phyloP scores from a whole-genome alignment of 164 flowering plant genomes.

The Amborella trichopoda region DNA sequence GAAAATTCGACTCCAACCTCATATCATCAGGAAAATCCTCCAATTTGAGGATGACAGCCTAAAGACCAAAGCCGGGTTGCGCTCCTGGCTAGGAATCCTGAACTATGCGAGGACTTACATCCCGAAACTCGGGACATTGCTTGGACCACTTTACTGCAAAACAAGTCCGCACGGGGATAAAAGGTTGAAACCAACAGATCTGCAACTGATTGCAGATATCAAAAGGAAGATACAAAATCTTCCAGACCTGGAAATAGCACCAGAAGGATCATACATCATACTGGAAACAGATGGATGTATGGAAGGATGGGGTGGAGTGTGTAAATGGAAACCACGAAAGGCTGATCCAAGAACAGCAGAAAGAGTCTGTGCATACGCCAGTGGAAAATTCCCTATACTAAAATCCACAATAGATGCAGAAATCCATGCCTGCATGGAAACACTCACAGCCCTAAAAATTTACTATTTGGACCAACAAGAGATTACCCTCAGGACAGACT shows the following conservation, averaged over 20 bases:
- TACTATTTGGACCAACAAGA: background rate
- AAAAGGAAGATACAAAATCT: background rate
- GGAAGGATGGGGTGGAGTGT: slow-evolving; percentile 4
- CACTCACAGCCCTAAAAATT: background rate
- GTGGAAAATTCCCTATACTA: background rate
- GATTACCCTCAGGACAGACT: slow-evolving; percentile 1
- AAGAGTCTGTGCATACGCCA: background rate
- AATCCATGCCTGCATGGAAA: background rate
- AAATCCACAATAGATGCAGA: slow-evolving; percentile 1
- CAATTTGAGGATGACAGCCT: background rate
- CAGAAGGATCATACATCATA: background rate
- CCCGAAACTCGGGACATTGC: background rate
- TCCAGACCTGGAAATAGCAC: slow-evolving; percentile 1
- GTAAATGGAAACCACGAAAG: slow-evolving; percentile 1
- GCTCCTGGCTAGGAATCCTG: slow-evolving; percentile 5
- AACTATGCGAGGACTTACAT: slow-evolving; percentile 5
- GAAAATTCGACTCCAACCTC: slow-evolving; percentile 3
- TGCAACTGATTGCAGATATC: background rate
- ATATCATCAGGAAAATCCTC: slow-evolving; percentile 2
- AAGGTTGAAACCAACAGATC: background rate
- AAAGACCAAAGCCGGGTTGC: background rate
- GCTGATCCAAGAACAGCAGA: background rate
- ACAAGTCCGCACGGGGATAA: slow-evolving; percentile 1
- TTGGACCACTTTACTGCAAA: slow-evolving; percentile 5
- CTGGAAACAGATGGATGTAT: slow-evolving; percentile 3